Conservation (phyloP, 1,139 yeast species). For the Citeromyces siamensis region DNA sequence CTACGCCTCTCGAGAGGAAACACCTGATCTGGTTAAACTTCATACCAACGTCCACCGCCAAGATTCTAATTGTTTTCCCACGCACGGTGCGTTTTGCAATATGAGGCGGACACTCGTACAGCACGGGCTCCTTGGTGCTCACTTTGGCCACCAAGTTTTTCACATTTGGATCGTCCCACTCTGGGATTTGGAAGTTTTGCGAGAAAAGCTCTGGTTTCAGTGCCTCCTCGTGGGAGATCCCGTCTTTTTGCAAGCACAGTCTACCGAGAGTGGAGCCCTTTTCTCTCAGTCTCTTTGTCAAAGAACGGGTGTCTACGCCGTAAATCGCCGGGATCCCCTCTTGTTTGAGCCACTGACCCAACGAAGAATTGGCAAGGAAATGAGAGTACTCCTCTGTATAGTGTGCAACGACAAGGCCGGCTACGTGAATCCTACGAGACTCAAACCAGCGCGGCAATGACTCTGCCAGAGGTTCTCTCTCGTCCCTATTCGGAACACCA, state of each 20-base stretch:
- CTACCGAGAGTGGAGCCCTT: slow-evolving; percentile 92
- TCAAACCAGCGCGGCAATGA: slow-evolving; percentile 87
- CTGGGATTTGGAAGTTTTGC: slow-evolving; percentile 58
- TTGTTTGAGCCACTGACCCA: slow-evolving; percentile 88
- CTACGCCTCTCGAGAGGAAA: slow-evolving; percentile 92
- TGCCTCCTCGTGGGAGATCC: slow-evolving; percentile 26
- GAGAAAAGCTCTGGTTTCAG: slow-evolving; percentile 39
- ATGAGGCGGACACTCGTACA: slow-evolving; percentile 55
- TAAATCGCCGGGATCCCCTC: slow-evolving; percentile 93
- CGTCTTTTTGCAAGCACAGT: slow-evolving; percentile 40
- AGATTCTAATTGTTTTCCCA: slow-evolving; percentile 70
- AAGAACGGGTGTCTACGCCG: slow-evolving; percentile 94
- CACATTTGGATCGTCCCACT: slow-evolving; percentile 89
- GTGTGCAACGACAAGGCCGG: slow-evolving; percentile 95
- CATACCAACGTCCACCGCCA: slow-evolving; percentile 97
- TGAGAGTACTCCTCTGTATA: slow-evolving; percentile 96
- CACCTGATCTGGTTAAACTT: slow-evolving; percentile 97
- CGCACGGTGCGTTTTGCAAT: slow-evolving; percentile 44
- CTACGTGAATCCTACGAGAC: slow-evolving; percentile 82
- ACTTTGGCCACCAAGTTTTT: slow-evolving; percentile 89
- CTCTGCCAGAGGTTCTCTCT: slow-evolving; percentile 63
- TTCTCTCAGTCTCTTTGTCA: slow-evolving; percentile 88
- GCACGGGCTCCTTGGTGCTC: slow-evolving; percentile 61
- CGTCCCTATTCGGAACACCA: slow-evolving; percentile 91
- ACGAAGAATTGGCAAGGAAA: slow-evolving; percentile 80